phyloP scores from a whole-genome alignment of 202 grass and related monocot genomes.

The Saccharum hybrid region DNA sequence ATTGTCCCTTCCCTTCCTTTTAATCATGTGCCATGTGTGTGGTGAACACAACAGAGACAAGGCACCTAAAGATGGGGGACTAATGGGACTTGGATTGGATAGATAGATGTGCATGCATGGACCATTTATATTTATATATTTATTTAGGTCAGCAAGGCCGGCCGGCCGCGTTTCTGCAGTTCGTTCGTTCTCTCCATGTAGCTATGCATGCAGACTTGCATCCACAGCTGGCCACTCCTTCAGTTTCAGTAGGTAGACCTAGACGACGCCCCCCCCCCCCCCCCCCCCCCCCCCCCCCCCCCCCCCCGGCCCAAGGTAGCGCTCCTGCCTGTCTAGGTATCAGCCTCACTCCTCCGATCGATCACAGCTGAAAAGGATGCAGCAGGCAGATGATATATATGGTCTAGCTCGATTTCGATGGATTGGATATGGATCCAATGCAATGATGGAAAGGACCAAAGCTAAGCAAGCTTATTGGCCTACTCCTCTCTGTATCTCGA shows the following conservation, averaged over 20 bases:
- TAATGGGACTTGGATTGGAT: neutral
- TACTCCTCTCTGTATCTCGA: neutral
- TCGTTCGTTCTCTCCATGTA: neutral
- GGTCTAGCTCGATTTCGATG: no score
- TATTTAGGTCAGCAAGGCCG: conserved; percentile 31
- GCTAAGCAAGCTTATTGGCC: conserved; percentile 24
- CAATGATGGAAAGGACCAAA: conserved; percentile 40
- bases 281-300: no score
- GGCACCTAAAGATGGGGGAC: conserved; percentile 51
- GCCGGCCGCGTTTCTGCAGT: neutral
- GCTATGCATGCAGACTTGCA: neutral
- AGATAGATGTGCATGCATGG: conserved; percentile 3
- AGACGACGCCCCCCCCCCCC: no score
- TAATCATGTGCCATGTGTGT: conserved; percentile 34
- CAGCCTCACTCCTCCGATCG: neutral
- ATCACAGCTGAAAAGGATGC: conserved; percentile 8
- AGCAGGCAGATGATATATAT: neutral
- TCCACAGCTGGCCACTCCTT: neutral
- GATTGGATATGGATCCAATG: neutral
- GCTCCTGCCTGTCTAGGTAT: neutral
- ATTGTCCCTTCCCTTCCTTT: conserved; percentile 28
- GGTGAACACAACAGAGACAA: conserved; percentile 59
- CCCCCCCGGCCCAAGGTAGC: neutral
- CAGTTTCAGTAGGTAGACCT: no score
- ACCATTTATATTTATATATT: conserved; percentile 43